Percentiles rank a stretch among this genome's conserved stretches.
These are phyloP conservation scores for Eutrema heterophyllum DNA, from an alignment of 345 rosid species.

Conservation along the genomic window DNA sequence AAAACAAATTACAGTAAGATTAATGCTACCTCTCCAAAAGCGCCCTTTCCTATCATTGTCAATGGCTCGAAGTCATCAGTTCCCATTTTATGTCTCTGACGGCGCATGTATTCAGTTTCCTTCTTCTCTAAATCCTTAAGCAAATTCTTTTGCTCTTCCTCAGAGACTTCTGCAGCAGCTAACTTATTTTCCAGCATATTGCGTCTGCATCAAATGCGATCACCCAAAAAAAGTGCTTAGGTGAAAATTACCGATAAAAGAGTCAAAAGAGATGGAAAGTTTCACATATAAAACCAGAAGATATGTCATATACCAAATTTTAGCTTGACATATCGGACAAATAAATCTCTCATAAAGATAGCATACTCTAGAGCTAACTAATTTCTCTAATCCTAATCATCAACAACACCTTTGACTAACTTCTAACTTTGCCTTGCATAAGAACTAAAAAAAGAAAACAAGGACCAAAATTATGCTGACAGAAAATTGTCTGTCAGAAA, in stretches of 20 bases:
- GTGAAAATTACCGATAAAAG: not conserved
- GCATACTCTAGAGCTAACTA: not conserved
- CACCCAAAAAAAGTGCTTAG: not conserved
- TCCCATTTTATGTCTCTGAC: slow-evolving; percentile 97
- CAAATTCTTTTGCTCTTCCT: slow-evolving; percentile 89
- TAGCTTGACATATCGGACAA: not conserved
- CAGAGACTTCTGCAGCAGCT: slow-evolving; percentile 96
- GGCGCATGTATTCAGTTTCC: slow-evolving; percentile 97
- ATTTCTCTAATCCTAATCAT: not conserved
- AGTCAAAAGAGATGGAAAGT: not conserved
- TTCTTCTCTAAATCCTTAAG: slow-evolving; percentile 85
- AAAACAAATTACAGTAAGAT: not conserved
- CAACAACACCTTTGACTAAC: not conserved
- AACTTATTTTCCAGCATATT: slow-evolving; percentile 84
- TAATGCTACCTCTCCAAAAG: slow-evolving; percentile 85
- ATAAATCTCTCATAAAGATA: not conserved
- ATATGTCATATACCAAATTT: not conserved
- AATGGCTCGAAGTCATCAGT: slow-evolving; percentile 97
- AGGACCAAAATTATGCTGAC: no score
- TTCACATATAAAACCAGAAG: slow-evolving; percentile 2
- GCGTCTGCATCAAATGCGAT: slow-evolving; percentile 56
- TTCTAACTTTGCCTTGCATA: not conserved
- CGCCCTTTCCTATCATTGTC: slow-evolving; percentile 99
- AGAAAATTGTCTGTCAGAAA: not conserved
- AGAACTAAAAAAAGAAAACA: not conserved